Conservation (phyloP, 371 early-diverging fungal species). For the Syncephalastrum sp. region DNA sequence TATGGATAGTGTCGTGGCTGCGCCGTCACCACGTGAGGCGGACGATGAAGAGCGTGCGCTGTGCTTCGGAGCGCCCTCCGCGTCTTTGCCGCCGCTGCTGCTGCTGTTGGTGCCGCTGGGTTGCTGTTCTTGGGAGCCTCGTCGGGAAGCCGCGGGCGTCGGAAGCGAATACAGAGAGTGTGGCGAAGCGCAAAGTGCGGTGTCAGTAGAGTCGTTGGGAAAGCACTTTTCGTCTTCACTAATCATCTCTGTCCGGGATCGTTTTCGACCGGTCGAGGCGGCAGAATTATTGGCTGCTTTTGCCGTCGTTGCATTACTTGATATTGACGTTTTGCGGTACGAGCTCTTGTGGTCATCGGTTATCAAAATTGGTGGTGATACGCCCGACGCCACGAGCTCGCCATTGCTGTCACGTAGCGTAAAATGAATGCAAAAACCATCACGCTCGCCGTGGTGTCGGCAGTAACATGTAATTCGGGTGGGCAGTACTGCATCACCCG, state of each 20-base stretch:
- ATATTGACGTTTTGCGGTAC: conserved; percentile 22
- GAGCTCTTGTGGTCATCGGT: conserved; percentile 92
- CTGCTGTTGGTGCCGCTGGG: too few relatives aligned
- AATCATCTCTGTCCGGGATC: too few relatives aligned
- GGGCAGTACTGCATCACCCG: conserved; percentile 82
- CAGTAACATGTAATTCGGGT: conserved; percentile 94
- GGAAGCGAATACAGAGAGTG: conserved; percentile 1
- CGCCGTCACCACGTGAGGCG: too few relatives aligned
- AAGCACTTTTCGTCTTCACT: too few relatives aligned
- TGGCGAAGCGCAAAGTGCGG: too few relatives aligned
- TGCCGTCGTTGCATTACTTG: not conserved
- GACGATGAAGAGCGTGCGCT: too few relatives aligned
- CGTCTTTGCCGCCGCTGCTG: too few relatives aligned
- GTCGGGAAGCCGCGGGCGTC: conserved; percentile 28
- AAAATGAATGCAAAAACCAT: conserved; percentile 83
- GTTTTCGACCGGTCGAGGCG: too few relatives aligned
- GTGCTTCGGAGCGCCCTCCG: too few relatives aligned
- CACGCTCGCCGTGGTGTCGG: conserved; percentile 88
- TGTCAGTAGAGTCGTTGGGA: too few relatives aligned
- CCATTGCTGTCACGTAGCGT: conserved; percentile 62
- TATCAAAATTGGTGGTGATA: conserved; percentile 89
- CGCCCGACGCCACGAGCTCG: conserved; percentile 68
- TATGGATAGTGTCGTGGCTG: too few relatives aligned
- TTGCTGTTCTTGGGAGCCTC: conserved; percentile 8
- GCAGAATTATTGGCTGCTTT: not conserved